Evolutionary conservation across 163 green algal species (phyloP), one percentile per base, ranked within the genome.

Genomic region (Scenedesmus sp.): DNA sequence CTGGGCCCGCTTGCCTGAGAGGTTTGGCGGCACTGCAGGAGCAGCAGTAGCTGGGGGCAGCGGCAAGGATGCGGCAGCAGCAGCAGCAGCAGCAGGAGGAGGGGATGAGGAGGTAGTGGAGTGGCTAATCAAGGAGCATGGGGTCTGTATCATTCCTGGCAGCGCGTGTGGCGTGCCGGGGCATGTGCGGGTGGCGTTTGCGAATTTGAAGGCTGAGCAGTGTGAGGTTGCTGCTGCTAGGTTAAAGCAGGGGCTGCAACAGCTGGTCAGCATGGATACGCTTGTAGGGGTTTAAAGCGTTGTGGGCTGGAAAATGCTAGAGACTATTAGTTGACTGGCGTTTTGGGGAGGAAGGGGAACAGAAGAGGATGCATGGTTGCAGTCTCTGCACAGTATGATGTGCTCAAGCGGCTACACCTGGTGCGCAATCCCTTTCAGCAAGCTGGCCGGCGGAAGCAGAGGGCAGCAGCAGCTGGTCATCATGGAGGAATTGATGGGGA

Each of bases 61-160:
- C 15, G 4, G 3, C 18, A 23, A 8, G 1, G 34, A 59, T 59
- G 26, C 5, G 0, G 59, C 55, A 52, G 55, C 81, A 55, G 81
- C 55, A 70, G 20, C 66, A 90, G 86, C 20, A 90, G 70, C 67
- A 81, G 84, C 26, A 13, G n/a, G 57, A 12, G 66, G 9, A 54
- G 88, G 88, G 26, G 98, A 99, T 90, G 93, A 97, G 86, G 91
- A 86, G 4, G 96, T 98, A 34, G 97, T 99, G 55, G 91, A 95
- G 60, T 99, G 97, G 96, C 94, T 99, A 81, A 96, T 99, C 6
- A 93, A 93, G 34, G 86, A 97, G 89, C 94, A 97, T 93, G 95
- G 95, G 18, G 96, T 99, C 18, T 98, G 96, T 91, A 82, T 98
- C 46, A 98, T 99, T 13, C 97, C 98, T 0, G 98, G 98, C 20